These are phyloP conservation scores for Vitis vinifera DNA, from an alignment of 164 flowering plant species.

Conservation along the genomic window DNA sequence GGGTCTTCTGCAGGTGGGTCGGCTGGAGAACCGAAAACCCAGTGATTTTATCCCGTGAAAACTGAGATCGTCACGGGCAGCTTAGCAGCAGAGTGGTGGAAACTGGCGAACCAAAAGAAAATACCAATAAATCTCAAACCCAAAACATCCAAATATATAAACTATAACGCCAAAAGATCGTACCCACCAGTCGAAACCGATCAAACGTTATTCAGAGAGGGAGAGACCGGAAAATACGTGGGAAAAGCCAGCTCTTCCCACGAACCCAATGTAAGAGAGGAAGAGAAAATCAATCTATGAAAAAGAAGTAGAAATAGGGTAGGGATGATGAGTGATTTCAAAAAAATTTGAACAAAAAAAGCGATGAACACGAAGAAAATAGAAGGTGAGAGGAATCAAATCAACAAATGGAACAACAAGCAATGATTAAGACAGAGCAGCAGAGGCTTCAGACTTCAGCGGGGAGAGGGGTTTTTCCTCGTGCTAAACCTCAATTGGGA, in stretches of 20 bases:
- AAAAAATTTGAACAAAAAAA: background rate
- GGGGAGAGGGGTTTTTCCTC: too few species aligned
- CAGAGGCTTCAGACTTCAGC: too few species aligned
- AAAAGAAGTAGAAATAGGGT: background rate
- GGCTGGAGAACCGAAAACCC: conserved; percentile 9
- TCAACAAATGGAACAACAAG: too few species aligned
- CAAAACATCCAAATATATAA: too few species aligned
- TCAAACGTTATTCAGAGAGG: too few species aligned
- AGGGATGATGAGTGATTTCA: background rate
- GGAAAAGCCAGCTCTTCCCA: background rate
- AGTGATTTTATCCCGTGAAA: conserved; percentile 8
- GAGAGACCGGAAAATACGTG: background rate
- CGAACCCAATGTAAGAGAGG: background rate
- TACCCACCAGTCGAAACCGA: background rate
- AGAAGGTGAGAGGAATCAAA: too few species aligned
- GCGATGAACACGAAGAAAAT: background rate
- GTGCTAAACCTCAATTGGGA: too few species aligned
- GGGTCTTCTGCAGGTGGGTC: conserved; percentile 11
- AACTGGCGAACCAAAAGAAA: too few species aligned
- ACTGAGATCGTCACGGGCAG: background rate
- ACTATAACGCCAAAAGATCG: background rate
- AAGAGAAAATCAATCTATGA: background rate
- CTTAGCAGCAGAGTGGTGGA: too few species aligned
- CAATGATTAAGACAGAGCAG: too few species aligned
- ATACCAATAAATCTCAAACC: too few species aligned